phyloP scores from a whole-genome alignment of 345 rosid genomes.

The Moricandia arvensis region DNA sequence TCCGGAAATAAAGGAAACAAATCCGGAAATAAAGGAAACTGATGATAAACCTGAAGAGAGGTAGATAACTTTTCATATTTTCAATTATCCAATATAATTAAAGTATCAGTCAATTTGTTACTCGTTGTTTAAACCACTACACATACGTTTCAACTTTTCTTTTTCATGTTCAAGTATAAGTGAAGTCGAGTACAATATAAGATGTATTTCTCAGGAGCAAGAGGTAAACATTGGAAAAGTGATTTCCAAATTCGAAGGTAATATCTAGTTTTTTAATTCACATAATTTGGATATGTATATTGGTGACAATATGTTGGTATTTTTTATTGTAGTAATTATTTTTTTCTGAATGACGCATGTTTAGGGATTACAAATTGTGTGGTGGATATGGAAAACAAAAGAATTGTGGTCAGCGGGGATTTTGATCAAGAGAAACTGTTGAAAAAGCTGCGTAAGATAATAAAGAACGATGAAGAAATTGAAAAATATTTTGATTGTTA shows the following conservation, averaged over 20 bases:
- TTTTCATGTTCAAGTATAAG: neutral
- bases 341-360: neutral
- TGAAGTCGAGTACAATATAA: neutral
- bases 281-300: neutral
- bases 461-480: neutral
- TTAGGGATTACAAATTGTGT: slow-evolving; percentile 1
- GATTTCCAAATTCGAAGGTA: neutral
- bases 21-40: neutral
- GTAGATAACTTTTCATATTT: neutral
- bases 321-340: neutral
- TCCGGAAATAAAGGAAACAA: too few relatives aligned
- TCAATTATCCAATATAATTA: neutral
- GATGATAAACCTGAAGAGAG: neutral
- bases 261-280: neutral
- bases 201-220: neutral
- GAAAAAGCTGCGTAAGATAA: neutral
- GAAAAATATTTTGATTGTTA: too few relatives aligned
- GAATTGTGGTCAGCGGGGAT: neutral
- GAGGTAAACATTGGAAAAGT: neutral
- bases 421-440: neutral
- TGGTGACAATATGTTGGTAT: too few relatives aligned
- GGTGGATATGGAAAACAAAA: neutral
- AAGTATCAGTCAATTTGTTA: neutral
- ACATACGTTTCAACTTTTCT: neutral
- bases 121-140: neutral